Evolutionary conservation across 1,284 basidiomycete genomes (phyloP), one percentile per base, ranked within the genome.

Genomic region (Gymnopus androsaceus): DNA sequence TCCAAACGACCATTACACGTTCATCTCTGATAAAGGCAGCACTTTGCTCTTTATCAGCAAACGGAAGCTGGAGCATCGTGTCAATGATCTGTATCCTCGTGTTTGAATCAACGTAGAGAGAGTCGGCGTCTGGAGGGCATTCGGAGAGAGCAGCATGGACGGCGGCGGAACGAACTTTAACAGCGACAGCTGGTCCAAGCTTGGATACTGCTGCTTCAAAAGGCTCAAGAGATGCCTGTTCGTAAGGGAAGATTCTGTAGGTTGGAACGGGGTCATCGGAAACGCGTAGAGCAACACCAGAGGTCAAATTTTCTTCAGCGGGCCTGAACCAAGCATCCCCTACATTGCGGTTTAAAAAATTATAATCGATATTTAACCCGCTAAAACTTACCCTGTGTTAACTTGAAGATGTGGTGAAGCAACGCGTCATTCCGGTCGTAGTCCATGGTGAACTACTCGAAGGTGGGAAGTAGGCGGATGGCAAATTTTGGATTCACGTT

Each of bases 21-120:
- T 94, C 90, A 67, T 88, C 85, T 44, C 91, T 83, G 65, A 94
- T 83, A 67, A 94, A 94, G 0, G 91, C 90, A 14, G 90, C 92
- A 61, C 84, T 85, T 66, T 94, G 91, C 60, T 92, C 89, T 72
- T 88, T 87, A 64, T 92, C 84, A 2, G 90, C 92, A 40, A 42
- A 42, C 3, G 87, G 87, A 17, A 94, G 82, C 64, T 82, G 75
- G 53, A 85, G 74, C 79, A 94, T 89, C 19, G 82, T 85, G 63
- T 91, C 85, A 45, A 90, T 64, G 51, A 90, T 78, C 68, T 90
- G 87, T 56, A 90, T 90, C 54, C 87, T 81, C 11, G 86, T 89
- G 64, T 89, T 83, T 37, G 78, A 71, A 67, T 90, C 87, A 68
- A 90, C 81, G 64, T 87, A 88, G 66, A 90, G 79, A 51, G 74